These are phyloP conservation scores for Astrothelium macrocarpum DNA, from an alignment of 495 filamentous ascomycete species.

Conservation along the genomic window DNA sequence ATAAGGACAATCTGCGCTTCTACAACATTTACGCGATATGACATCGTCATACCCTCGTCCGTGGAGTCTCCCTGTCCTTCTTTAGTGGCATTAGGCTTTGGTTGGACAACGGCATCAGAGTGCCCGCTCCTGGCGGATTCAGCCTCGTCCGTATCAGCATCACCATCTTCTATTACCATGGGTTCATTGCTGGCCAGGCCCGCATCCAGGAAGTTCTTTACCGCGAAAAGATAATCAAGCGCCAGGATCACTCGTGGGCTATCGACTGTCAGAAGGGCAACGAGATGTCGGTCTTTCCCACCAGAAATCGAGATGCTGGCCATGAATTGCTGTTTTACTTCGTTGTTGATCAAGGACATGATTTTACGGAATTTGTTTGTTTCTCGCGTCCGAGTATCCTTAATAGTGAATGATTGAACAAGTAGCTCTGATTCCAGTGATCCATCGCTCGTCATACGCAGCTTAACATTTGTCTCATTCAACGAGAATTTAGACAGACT, in stretches of 20 bases:
- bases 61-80: constrained; percentile 21
- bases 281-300: constrained; percentile 69
- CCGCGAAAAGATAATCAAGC: constrained; percentile 84
- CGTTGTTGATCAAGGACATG: constrained; percentile 91
- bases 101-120: constrained; percentile 11
- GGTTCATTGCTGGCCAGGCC: constrained; percentile 55
- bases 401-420: constrained; percentile 89
- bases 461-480: constrained; percentile 81
- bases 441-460: constrained; percentile 88
- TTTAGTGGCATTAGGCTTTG: constrained; percentile 1
- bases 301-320: constrained; percentile 88
- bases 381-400: constrained; percentile 73
- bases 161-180: constrained; percentile 47
- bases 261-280: constrained; percentile 89
- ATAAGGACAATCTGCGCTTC: constrained; percentile 94
- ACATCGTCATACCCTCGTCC: constrained; percentile 54
- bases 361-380: constrained; percentile 95
- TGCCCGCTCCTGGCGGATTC: constrained; percentile 29
- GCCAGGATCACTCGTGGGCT: constrained; percentile 92
- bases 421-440: constrained; percentile 88
- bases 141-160: constrained; percentile 53
- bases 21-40: constrained; percentile 87
- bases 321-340: constrained; percentile 94
- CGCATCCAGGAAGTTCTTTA: constrained; percentile 67
- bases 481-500: constrained; percentile 90